Conservation (phyloP, 192 early-diverging fungal genomes). For the Neocallimastix lanati region DNA sequence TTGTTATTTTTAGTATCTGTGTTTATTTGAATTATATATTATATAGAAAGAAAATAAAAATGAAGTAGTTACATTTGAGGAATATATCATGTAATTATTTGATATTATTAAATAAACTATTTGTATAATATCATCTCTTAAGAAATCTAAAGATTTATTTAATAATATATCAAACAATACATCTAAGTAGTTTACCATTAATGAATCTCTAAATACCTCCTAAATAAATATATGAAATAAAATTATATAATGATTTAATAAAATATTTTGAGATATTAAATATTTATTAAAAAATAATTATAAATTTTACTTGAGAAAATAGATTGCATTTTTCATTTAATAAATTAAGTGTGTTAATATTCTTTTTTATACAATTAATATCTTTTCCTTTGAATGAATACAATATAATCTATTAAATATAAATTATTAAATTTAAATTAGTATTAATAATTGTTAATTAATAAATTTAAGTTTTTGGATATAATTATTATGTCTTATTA, state of each 20-base stretch:
- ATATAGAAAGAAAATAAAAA: no score
- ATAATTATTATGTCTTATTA: no score
- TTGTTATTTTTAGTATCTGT: no score
- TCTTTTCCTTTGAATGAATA: not conserved
- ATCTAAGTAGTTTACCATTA: not conserved
- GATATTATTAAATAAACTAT: not conserved
- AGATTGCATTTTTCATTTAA: not conserved
- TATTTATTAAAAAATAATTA: no score
- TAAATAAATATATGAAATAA: not conserved
- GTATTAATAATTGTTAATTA: no score
- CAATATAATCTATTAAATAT: no score
- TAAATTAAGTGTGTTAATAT: not conserved
- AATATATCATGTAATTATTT: not conserved
- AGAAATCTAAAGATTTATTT: not conserved
- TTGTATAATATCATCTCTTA: not conserved
- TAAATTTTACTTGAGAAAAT: not conserved
- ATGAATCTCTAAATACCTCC: not conserved
- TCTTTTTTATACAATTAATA: not conserved
- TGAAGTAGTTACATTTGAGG: not conserved
- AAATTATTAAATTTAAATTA: no score
- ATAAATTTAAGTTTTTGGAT: no score
- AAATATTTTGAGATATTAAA: no score
- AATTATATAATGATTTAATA: no score
- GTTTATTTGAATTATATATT: no score
- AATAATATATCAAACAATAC: not conserved